Conservation (phyloP, 2,329 filamentous ascomycete genomes). For the Colletotrichum sp. region DNA sequence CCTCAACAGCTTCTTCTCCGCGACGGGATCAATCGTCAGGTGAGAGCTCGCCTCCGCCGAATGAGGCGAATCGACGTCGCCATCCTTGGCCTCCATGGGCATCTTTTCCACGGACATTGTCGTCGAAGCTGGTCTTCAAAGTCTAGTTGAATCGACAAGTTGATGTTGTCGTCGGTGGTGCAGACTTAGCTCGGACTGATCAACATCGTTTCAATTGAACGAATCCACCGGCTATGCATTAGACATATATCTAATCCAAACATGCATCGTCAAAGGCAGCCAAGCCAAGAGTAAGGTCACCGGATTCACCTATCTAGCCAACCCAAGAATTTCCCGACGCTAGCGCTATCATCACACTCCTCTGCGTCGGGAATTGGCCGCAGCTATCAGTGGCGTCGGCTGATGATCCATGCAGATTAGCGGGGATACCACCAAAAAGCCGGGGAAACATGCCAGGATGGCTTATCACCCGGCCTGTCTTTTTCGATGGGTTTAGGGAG, state of each 20-base stretch:
- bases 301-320: slow-evolving; percentile 14
- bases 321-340: not conserved
- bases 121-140: not conserved
- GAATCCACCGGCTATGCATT: not conserved
- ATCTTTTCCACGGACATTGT: slow-evolving; percentile 5
- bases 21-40: not conserved
- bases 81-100: slow-evolving; percentile 3
- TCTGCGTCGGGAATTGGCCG: not conserved
- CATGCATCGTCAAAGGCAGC: not conserved
- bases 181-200: not conserved
- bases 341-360: not conserved
- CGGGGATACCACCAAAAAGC: not conserved
- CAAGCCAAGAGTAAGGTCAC: slow-evolving; percentile 1
- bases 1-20: slow-evolving; percentile 25
- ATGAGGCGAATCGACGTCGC: not conserved
- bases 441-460: not conserved
- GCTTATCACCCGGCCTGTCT: slow-evolving; percentile 1
- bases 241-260: slow-evolving; percentile 7
- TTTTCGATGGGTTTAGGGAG: not conserved
- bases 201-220: not conserved
- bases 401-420: slow-evolving; percentile 5
- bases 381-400: not conserved
- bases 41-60: not conserved
- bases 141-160: not conserved
- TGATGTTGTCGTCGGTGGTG: not conserved